Conservation (phyloP, 1,284 basidiomycete genomes). For the Phellopilus nigrolimitatus region DNA sequence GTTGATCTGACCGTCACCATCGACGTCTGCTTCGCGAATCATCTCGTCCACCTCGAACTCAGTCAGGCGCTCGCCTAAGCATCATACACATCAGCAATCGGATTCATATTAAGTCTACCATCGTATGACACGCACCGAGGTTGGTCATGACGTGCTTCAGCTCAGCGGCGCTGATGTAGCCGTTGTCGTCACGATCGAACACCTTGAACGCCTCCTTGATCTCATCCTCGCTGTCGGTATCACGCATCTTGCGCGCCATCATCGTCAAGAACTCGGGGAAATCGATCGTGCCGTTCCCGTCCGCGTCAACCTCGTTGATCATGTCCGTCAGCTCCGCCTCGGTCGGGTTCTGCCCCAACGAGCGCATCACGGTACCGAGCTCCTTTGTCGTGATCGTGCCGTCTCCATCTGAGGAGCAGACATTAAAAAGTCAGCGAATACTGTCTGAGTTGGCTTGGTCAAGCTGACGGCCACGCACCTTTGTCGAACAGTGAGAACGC, state of each 20-base stretch:
- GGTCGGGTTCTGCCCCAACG: slow-evolving; percentile 93
- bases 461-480: slow-evolving; percentile 43
- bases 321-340: slow-evolving; percentile 95
- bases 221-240: slow-evolving; percentile 81
- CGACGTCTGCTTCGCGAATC: slow-evolving; percentile 97
- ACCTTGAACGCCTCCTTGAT: slow-evolving; percentile 80
- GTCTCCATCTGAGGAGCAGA: slow-evolving; percentile 85
- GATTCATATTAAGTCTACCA: slow-evolving; percentile 10
- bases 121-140: slow-evolving; percentile 55
- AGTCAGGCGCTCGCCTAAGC: slow-evolving; percentile 82
- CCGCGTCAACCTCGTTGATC: slow-evolving; percentile 89
- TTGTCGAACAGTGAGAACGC: slow-evolving; percentile 94
- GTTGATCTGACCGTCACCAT: slow-evolving; percentile 90
- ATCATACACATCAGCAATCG: not conserved
- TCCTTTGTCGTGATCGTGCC: slow-evolving; percentile 96
- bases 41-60: slow-evolving; percentile 96
- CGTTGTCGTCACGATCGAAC: slow-evolving; percentile 83
- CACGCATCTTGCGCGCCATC: slow-evolving; percentile 96
- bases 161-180: slow-evolving; percentile 77
- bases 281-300: slow-evolving; percentile 87
- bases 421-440: not conserved
- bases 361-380: slow-evolving; percentile 96
- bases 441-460: not conserved
- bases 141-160: slow-evolving; percentile 92
- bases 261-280: slow-evolving; percentile 94